A percentile compares a stretch with the other conserved stretches of the same genome.
Evolutionary conservation across 306 rosid genomes (phyloP).

Genomic region (Lathyrus oleraceus): DNA sequence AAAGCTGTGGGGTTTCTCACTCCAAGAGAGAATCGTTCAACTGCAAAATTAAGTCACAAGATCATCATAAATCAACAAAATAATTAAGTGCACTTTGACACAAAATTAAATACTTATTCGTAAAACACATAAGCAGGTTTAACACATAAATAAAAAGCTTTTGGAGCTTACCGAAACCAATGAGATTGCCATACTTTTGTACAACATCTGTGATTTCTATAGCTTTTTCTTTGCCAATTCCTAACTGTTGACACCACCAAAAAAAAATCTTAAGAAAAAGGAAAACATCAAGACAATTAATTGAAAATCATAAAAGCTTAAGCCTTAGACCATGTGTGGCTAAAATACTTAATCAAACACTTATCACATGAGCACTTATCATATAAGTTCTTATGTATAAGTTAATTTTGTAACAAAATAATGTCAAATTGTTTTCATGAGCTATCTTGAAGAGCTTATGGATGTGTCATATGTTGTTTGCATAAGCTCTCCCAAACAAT

Average conservation of each 20-base stretch:
- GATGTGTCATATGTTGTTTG: neutral
- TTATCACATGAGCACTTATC: neutral
- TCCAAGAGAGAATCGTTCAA: slow-evolving; percentile 69
- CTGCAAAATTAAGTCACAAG: slow-evolving; percentile 42
- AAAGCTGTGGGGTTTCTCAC: slow-evolving; percentile 66
- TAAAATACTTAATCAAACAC: neutral
- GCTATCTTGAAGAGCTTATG: neutral
- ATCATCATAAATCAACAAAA: slow-evolving; percentile 30
- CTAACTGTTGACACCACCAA: slow-evolving; percentile 49
- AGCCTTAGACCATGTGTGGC: neutral
- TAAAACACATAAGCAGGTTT: neutral
- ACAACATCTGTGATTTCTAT: slow-evolving; percentile 46
- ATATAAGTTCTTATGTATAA: too few species aligned
- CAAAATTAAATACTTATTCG: neutral
- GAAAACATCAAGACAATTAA: slow-evolving; percentile 8
- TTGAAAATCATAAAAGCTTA: slow-evolving; percentile 4
- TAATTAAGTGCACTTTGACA: slow-evolving; percentile 11
- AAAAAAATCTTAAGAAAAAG: slow-evolving; percentile 4
- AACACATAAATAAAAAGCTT: neutral
- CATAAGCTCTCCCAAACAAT: neutral
- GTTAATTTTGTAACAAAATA: neutral
- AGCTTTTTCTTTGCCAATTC: slow-evolving; percentile 64
- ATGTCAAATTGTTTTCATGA: neutral
- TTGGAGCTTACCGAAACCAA: slow-evolving; percentile 60
- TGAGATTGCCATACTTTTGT: slow-evolving; percentile 67